Base-by-base conservation (phyloP, 768 basidiomycete genomes). In the Pilatotrama ljubarskyi region DNA sequence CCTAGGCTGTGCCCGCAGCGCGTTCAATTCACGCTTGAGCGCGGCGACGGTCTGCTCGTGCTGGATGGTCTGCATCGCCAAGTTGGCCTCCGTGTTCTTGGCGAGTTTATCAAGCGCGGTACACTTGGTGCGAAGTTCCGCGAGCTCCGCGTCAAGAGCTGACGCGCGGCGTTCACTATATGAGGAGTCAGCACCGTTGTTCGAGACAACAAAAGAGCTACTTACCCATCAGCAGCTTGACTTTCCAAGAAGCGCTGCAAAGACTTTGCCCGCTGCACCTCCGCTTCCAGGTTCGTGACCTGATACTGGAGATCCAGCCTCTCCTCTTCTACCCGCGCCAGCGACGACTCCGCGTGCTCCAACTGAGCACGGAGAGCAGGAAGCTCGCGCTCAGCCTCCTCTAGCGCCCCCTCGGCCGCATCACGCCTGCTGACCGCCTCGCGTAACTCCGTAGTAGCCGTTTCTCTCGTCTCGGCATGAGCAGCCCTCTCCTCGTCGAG, bases 251-350 rank as follows among this genome's bases (percentile, higher is more conserved):
- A 84, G 58, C 85, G 81, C 38, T 76, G 77, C 56, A 88, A 72
- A 6, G 90, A 89, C 46, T 81, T 74, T 9, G 77, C 79, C 37
- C 85, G 82, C 70, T 91, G 87, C 13, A 83, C 70, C 66, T 91
- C 87, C 2, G 88, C 86, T 60, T 83, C 82, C 25, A 90, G 73
- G 14, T 74, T 72, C 0, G 87, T 89, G 46, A 80, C 78, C 64
- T 85, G 77, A 48, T 78, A 76, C 59, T 89, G 84, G 15, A 87
- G 71, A 10, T 69, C 51, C 0, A 69, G 72, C 62, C 79, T 84
- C 72, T 90, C 86, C 44, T 80, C 76, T 60, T 82, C 79, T 18
- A 79, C 55, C 4, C 44, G 35, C 75, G 71, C 24, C 78, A 60
- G 14, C 7, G 77, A 74, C 0, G 57, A 57, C 46, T 77, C 73